Evolutionary conservation across 129 eudicot species (phyloP).

Genomic region (Tagetes patula): DNA sequence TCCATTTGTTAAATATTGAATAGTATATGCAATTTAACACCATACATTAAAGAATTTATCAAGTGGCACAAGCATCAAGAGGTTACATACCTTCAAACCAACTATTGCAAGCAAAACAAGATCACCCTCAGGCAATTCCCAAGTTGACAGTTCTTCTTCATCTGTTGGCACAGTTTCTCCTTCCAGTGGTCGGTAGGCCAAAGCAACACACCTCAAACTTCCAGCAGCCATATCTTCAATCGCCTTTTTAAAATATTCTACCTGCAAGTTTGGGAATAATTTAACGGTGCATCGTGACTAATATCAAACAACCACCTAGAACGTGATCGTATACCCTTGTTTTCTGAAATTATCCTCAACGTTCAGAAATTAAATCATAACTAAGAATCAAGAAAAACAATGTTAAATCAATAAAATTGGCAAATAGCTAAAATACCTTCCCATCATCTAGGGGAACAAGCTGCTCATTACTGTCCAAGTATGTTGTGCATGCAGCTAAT

Average conservation of each 20-base stretch:
- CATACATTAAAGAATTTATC: not conserved
- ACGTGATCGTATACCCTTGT: not conserved
- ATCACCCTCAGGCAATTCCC: constrained; percentile 77
- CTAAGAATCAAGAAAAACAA: not conserved
- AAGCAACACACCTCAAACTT: constrained; percentile 88
- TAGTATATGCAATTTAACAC: not conserved
- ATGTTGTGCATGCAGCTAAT: constrained; percentile 69
- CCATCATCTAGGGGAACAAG: constrained; percentile 52
- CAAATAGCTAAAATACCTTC: constrained; percentile 45
- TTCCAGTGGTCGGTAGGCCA: constrained; percentile 62
- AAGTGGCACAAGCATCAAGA: constrained; percentile 10
- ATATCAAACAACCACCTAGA: not conserved
- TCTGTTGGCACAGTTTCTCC: constrained; percentile 54
- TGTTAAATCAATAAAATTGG: not conserved
- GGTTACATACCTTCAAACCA: constrained; percentile 70
- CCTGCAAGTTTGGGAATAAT: constrained; percentile 38
- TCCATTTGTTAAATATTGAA: not conserved
- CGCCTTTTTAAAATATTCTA: constrained; percentile 47
- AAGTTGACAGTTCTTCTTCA: constrained; percentile 62
- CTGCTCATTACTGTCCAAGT: constrained; percentile 55
- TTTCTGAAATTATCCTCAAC: not conserved
- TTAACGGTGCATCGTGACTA: not conserved
- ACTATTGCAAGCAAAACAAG: constrained; percentile 80
- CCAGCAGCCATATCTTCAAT: constrained; percentile 80
- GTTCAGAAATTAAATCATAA: not conserved